Percentiles rank a stretch among this genome's conserved stretches.
Evolutionary conservation across 106 monocot genomes (phyloP).

Genomic region (Dendrobium chrysotoxum): DNA sequence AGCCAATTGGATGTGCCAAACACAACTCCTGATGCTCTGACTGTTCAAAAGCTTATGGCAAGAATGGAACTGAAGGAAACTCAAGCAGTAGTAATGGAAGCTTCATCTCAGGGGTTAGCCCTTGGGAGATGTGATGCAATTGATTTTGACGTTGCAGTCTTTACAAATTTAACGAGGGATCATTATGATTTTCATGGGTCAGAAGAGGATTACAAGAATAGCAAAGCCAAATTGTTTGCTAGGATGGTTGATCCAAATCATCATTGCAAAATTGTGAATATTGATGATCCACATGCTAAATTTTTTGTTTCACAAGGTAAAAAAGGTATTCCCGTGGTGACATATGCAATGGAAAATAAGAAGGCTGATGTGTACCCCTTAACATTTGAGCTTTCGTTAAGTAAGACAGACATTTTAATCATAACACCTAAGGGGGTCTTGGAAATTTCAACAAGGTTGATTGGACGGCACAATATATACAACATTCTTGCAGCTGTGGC

Average conservation of each 20-base stretch:
- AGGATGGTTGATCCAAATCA: constrained; percentile 21
- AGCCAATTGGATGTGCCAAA: constrained; percentile 16
- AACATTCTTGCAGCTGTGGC: constrained; percentile 29
- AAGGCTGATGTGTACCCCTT: constrained; percentile 22
- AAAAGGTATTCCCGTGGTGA: constrained; percentile 16
- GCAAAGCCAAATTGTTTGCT: constrained; percentile 23
- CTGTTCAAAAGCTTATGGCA: constrained; percentile 22
- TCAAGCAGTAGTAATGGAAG: constrained; percentile 22
- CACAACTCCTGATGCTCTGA: constrained; percentile 27
- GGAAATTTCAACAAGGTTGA: constrained; percentile 26
- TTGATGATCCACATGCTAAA: constrained; percentile 20
- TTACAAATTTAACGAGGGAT: constrained; percentile 26
- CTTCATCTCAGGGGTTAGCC: constrained; percentile 25
- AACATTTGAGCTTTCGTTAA: constrained; percentile 15
- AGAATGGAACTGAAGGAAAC: constrained; percentile 18
- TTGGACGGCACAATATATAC: constrained; percentile 26
- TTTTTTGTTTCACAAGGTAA: constrained; percentile 19
- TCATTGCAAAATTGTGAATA: constrained; percentile 20
- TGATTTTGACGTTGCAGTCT: constrained; percentile 21
- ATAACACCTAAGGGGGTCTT: constrained; percentile 19
- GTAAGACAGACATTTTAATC: constrained; percentile 10
- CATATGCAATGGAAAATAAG: constrained; percentile 23
- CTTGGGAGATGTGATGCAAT: constrained; percentile 20
- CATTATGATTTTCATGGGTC: constrained; percentile 25
- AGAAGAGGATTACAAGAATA: constrained; percentile 22